A percentile compares a stretch with the other conserved stretches of the same genome.
phyloP scores from a whole-genome alignment of 2,329 filamentous ascomycete genomes.

The Ceratocystis lukuohia region DNA sequence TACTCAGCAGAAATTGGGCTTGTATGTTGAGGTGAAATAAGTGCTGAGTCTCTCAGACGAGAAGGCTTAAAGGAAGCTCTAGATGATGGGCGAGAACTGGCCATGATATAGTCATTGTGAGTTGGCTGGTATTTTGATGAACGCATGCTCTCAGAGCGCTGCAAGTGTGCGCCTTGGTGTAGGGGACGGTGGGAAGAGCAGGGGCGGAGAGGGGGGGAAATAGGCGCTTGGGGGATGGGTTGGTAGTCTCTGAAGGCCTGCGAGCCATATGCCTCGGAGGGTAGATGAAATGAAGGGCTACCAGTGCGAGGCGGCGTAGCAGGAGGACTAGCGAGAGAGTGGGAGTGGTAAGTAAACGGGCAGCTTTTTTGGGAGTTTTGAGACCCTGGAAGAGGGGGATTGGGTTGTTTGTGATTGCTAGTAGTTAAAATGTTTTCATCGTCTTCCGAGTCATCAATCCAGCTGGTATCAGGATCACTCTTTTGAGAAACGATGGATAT shows the following conservation, averaged over 20 bases:
- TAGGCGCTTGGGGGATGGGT: conserved; percentile 7
- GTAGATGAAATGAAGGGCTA: conserved; percentile 8
- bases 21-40: background rate
- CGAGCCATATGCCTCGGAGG: background rate
- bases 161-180: background rate
- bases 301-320: conserved; percentile 10
- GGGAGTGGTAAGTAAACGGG: conserved; percentile 7
- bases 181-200: background rate
- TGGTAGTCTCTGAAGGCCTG: background rate
- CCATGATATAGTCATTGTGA: background rate
- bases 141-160: background rate
- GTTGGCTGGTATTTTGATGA: conserved; percentile 5
- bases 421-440: conserved; percentile 22
- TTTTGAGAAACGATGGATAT: conserved; percentile 14
- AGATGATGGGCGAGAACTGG: background rate
- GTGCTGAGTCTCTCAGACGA: background rate
- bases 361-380: background rate
- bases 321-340: conserved; percentile 13
- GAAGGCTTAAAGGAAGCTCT: background rate
- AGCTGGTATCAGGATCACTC: conserved; percentile 25
- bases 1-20: background rate
- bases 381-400: background rate
- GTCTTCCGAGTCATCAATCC: conserved; percentile 30
- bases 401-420: background rate
- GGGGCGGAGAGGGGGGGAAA: conserved; percentile 13